Evolutionary conservation across 257 asterid species (phyloP).

Genomic region (Lycium barbarum): DNA sequence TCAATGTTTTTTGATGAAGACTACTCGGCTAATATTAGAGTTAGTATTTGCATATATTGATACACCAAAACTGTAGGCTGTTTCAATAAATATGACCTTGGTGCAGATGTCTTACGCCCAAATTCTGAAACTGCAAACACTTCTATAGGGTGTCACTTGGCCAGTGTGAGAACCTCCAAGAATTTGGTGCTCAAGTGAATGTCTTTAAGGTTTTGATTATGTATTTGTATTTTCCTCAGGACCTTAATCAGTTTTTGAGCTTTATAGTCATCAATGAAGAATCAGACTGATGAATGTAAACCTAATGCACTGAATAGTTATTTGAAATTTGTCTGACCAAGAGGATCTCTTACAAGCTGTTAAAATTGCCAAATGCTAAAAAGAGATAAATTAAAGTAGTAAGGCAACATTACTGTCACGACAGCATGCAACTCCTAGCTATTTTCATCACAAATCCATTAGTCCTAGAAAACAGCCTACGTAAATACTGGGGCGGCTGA

Average conservation of each 20-base stretch:
- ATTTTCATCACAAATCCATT: not conserved
- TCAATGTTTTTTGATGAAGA: not conserved
- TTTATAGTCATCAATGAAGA: slow-evolving; percentile 12
- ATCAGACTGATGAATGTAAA: not conserved
- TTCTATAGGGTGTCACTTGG: not conserved
- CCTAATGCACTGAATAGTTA: not conserved
- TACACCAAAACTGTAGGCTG: not conserved
- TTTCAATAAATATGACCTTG: not conserved
- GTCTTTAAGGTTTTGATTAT: not conserved
- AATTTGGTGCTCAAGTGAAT: not conserved
- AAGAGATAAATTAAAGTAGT: not conserved
- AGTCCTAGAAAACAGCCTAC: not conserved
- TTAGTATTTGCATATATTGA: not conserved
- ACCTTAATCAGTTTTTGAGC: not conserved
- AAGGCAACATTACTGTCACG: not conserved
- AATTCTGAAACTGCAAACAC: not conserved
- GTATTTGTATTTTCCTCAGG: not conserved
- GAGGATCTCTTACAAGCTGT: slow-evolving; percentile 31
- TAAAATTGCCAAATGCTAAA: not conserved
- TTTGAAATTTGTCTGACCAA: not conserved
- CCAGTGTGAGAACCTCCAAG: not conserved
- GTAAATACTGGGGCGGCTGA: not conserved
- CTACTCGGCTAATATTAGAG: not conserved
- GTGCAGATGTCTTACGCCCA: not conserved
- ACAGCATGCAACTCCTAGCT: not conserved